Evolutionary conservation across 768 basidiomycete species (phyloP).

Genomic region (Lanmaoa pseudosensibilis): DNA sequence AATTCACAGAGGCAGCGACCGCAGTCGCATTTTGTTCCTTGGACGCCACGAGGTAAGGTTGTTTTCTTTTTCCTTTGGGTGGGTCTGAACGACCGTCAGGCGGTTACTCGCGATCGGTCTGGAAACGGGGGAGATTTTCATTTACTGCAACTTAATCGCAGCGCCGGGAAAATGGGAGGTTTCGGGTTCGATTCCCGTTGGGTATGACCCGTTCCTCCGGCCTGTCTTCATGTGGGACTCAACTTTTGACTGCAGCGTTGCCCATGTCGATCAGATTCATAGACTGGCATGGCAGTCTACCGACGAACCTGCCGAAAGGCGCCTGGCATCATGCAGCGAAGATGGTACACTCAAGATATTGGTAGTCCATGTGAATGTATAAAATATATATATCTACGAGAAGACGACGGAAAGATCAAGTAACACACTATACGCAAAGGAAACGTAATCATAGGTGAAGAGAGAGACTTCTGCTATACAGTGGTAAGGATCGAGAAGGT

Average conservation of each 20-base stretch:
- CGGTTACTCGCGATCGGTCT: constrained; percentile 78
- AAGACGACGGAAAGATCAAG: constrained; percentile 23
- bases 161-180: constrained; percentile 46
- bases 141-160: constrained; percentile 48
- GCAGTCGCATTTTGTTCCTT: constrained; percentile 66
- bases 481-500: constrained; percentile 45
- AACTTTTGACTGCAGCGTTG: constrained; percentile 44
- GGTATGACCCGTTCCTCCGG: constrained; percentile 42
- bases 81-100: constrained; percentile 26
- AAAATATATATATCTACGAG: constrained; percentile 39
- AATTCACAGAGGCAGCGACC: constrained; percentile 75
- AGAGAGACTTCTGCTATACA: constrained; percentile 61
- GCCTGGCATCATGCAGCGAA: constrained; percentile 87
- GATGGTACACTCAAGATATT: constrained; percentile 87
- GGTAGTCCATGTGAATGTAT: constrained; percentile 53
- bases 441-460: constrained; percentile 16
- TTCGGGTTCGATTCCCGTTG: constrained; percentile 45
- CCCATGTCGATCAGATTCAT: constrained; percentile 79
- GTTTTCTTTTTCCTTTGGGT: constrained; percentile 9
- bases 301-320: constrained; percentile 31
- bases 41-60: constrained; percentile 40
- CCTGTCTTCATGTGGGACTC: neutral
- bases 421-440: constrained; percentile 29
- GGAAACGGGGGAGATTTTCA: constrained; percentile 73
- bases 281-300: constrained; percentile 76